Conservation (phyloP, 2,329 filamentous ascomycete genomes). For the Leptographium wingfieldii region DNA sequence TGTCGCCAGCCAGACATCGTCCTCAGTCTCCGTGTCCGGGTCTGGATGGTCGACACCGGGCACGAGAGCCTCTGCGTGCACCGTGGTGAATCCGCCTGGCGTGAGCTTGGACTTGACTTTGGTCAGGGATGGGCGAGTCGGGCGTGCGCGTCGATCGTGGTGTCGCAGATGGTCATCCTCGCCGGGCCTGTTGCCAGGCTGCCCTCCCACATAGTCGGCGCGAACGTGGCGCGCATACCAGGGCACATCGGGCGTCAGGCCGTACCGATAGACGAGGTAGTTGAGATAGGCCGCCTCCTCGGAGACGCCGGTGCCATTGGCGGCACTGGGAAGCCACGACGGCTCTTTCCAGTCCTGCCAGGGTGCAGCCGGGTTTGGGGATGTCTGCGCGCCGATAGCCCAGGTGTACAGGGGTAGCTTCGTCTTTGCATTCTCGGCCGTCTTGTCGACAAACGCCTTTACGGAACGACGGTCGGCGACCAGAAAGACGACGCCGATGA, state of each 20-base stretch:
- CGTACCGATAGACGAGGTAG: slow-evolving; percentile 15
- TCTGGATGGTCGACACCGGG: not conserved
- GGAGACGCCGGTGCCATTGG: not conserved
- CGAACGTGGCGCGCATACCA: slow-evolving; percentile 15
- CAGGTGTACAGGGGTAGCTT: not conserved
- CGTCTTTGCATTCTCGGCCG: not conserved
- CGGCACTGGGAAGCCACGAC: not conserved
- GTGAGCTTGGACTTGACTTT: slow-evolving; percentile 10
- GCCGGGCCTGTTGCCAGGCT: not conserved
- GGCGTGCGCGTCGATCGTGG: not conserved
- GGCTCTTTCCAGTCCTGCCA: slow-evolving; percentile 2
- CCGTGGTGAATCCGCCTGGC: not conserved
- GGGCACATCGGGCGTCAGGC: slow-evolving; percentile 14
- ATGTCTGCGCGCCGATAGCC: not conserved
- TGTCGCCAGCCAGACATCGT: slow-evolving; percentile 6
- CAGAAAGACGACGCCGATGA: not conserved
- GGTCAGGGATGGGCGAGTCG: slow-evolving; percentile 13
- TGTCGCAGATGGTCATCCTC: not conserved
- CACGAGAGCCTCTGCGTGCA: not conserved
- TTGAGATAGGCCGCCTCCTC: slow-evolving; percentile 12
- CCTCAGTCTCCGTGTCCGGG: not conserved
- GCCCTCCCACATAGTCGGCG: not conserved
- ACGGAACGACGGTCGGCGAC: not conserved
- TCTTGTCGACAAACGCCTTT: not conserved
- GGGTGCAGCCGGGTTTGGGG: not conserved